Conservation (phyloP, 495 filamentous ascomycete genomes). For the Bombardia bombarda region DNA sequence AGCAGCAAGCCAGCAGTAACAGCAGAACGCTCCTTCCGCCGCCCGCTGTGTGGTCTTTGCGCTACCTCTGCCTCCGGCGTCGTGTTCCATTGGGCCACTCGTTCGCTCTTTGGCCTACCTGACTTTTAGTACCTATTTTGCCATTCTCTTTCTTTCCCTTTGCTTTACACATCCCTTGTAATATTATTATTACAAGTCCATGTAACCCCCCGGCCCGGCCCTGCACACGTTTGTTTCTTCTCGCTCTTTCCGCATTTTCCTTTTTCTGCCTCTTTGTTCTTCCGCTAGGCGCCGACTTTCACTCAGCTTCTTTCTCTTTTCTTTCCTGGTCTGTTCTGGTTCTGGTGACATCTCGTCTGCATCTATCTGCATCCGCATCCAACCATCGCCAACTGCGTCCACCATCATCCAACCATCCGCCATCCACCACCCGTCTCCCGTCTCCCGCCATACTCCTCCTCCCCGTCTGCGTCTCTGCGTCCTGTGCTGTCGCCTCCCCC, state of each 20-base stretch:
- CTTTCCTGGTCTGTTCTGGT: slow-evolving; percentile 4
- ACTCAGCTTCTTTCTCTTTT: slow-evolving; percentile 3
- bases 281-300: too few relatives aligned
- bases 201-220: background rate
- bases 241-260: slow-evolving; percentile 8
- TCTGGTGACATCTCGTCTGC: slow-evolving; percentile 1
- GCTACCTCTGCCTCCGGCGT: slow-evolving; percentile 13
- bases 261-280: slow-evolving; percentile 1
- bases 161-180: too few relatives aligned
- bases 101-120: background rate
- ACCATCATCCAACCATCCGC: too few relatives aligned
- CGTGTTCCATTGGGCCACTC: background rate
- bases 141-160: background rate
- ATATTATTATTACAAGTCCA: background rate
- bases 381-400: background rate
- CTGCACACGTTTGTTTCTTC: slow-evolving; percentile 7
- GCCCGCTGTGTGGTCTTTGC: too few relatives aligned
- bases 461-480: too few relatives aligned
- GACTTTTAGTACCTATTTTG: background rate
- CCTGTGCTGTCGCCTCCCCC: too few relatives aligned
- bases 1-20: too few relatives aligned
- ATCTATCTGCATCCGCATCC: background rate
- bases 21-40: too few relatives aligned
- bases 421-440: too few relatives aligned
- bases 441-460: too few relatives aligned